Conservation (phyloP, 2,329 filamentous ascomycete species). For the Trichoderma aggressivum region DNA sequence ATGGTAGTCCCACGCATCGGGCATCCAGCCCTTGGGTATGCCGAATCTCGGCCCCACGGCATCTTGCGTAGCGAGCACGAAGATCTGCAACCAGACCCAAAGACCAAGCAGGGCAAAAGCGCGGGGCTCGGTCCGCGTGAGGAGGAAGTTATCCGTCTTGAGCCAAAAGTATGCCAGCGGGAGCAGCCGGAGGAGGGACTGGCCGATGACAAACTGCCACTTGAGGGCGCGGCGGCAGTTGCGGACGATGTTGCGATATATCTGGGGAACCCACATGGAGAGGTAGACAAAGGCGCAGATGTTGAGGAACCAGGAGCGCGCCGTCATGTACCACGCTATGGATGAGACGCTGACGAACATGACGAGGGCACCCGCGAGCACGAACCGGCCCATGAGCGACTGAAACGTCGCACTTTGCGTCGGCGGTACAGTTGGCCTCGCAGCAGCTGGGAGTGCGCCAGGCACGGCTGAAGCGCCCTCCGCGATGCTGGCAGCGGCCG, state of each 20-base stretch:
- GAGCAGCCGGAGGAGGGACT: constrained; percentile 72
- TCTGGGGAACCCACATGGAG: constrained; percentile 90
- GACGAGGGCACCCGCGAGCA: constrained; percentile 53
- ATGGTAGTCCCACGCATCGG: constrained; percentile 92
- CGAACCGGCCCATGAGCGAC: constrained; percentile 54
- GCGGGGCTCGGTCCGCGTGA: constrained; percentile 64
- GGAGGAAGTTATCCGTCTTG: constrained; percentile 74
- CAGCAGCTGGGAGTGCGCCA: constrained; percentile 24
- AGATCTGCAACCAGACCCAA: constrained; percentile 87
- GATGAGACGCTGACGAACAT: constrained; percentile 59
- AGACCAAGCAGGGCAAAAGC: constrained; percentile 59
- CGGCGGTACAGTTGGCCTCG: constrained; percentile 27
- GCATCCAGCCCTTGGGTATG: constrained; percentile 63
- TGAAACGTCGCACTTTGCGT: constrained; percentile 44
- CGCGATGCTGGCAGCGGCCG: constrained; percentile 40
- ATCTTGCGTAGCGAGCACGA: constrained; percentile 75
- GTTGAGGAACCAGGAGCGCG: constrained; percentile 59
- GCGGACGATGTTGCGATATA: constrained; percentile 81
- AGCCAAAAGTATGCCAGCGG: constrained; percentile 87
- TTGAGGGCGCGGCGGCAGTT: constrained; percentile 89
- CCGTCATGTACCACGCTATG: constrained; percentile 55
- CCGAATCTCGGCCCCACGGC: constrained; percentile 86
- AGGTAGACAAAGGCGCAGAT: constrained; percentile 70
- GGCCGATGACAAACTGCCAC: constrained; percentile 86
- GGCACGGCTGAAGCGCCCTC: constrained; percentile 40